Conservation (phyloP, 768 basidiomycete species). For the Leccinum imitatum region DNA sequence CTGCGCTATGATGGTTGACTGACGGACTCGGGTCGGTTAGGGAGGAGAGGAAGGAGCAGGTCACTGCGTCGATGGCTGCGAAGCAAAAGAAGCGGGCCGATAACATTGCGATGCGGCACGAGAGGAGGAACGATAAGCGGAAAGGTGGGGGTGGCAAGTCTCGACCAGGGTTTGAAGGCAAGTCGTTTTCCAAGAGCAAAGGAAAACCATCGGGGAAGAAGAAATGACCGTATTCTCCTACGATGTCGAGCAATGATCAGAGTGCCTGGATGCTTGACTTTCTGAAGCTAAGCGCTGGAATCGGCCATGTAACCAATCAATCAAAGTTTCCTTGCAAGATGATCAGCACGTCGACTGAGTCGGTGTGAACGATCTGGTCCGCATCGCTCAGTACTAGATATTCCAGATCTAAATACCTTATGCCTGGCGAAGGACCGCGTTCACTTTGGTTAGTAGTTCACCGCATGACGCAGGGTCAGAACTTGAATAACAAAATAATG, state of each 20-base stretch:
- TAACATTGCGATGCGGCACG: conserved; percentile 85
- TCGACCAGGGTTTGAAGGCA: too few species aligned
- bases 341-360: too few species aligned
- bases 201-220: conserved; percentile 31
- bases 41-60: conserved; percentile 83
- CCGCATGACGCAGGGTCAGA: too few species aligned
- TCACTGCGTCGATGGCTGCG: conserved; percentile 72
- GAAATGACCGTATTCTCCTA: conserved; percentile 15
- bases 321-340: too few species aligned
- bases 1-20: neutral
- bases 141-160: conserved; percentile 49
- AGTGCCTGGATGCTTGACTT: neutral
- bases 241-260: neutral
- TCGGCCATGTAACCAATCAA: too few species aligned
- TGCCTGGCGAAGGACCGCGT: too few species aligned
- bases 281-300: too few species aligned
- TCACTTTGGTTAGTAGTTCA: too few species aligned
- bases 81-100: conserved; percentile 89
- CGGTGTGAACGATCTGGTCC: too few species aligned
- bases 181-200: conserved; percentile 52
- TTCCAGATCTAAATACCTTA: too few species aligned
- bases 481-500: too few species aligned
- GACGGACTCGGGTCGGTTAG: conserved; percentile 39
- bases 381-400: too few species aligned
- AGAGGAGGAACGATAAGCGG: conserved; percentile 63